Percentiles rank a stretch among this genome's conserved stretches.
Conservation (phyloP, 2,329 filamentous ascomycete species). For the Botryosphaeria dothidea region DNA sequence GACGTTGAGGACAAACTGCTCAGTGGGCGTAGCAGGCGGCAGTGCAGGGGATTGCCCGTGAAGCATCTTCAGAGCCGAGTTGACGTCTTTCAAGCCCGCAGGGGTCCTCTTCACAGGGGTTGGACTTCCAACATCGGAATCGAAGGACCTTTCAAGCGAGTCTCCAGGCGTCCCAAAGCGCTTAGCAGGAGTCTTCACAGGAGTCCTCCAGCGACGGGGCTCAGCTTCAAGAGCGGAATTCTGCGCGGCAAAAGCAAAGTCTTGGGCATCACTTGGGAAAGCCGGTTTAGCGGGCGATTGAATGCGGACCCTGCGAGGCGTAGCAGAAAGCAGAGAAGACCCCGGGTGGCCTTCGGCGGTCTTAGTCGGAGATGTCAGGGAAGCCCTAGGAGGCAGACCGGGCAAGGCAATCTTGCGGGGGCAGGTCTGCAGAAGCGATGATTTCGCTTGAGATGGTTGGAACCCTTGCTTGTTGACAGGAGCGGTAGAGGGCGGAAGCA, state of each 20-base stretch:
- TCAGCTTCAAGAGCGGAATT: slow-evolving; percentile 5
- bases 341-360: neutral
- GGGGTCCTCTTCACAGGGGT: slow-evolving; percentile 12
- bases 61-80: slow-evolving; percentile 9
- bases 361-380: neutral
- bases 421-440: slow-evolving; percentile 19
- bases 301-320: slow-evolving; percentile 16
- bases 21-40: neutral
- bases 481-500: slow-evolving; percentile 18
- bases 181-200: slow-evolving; percentile 8
- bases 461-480: slow-evolving; percentile 10
- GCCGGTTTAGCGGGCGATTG: slow-evolving; percentile 4
- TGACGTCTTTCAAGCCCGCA: slow-evolving; percentile 15
- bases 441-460: neutral
- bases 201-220: slow-evolving; percentile 13
- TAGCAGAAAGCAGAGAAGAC: slow-evolving; percentile 18
- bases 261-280: neutral
- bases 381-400: neutral
- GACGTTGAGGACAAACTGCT: slow-evolving; percentile 15
- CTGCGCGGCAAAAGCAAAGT: neutral
- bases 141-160: slow-evolving; percentile 2
- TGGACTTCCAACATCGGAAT: slow-evolving; percentile 8
- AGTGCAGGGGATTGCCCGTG: slow-evolving; percentile 5
- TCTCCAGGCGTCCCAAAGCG: slow-evolving; percentile 12
- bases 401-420: slow-evolving; percentile 18